Base-by-base conservation (phyloP, 495 filamentous ascomycete genomes). In the Xylaria cubensis region DNA sequence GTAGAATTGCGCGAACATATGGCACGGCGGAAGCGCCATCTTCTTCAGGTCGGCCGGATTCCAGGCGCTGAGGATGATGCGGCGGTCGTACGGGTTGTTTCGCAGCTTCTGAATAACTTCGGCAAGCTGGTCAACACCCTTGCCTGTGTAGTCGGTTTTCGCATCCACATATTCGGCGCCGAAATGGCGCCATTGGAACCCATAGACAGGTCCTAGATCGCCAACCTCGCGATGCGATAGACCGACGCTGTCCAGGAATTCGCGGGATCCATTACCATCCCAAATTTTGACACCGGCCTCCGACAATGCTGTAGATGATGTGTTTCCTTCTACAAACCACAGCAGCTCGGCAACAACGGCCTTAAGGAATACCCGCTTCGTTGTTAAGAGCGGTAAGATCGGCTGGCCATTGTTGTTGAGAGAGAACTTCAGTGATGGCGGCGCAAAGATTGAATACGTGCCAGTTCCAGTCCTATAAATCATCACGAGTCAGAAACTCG, bases 1-100 rank as follows among this genome's bases (percentile, higher is more conserved):
- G 76, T 98, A 98, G 77, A 98, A 98, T 82, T 98, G 97, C 17
- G 95, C 95, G 83, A 99, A 97, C 96, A 99, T 97, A 80, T 98
- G 96, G 78, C 96, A 99, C 4, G 97, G 96, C 73, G 96, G 96
- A 24, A 99, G 86, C 2, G 94, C 96, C 96, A 98, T 99, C 80
- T 92, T 90, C 59, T 82, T 82, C 75, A 99, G 75, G 79, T 97
- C 96, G 6, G 88, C 87, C 3, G 94, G 94, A 78, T 98, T 98
- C 96, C 96, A 99, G 0, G 96, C 96, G 68, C 85, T 91, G 69
- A 99, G 86, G 73, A 99, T 93, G 73, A 99, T 92, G 36, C 96
- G 83, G 1, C 96, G 88, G 78, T 98, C 96, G 77, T 93, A 97
- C 0, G 96, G 96, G 74, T 89, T 92, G 3, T 89, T 86, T 74